phyloP scores from a whole-genome alignment of 352 stramenopile genomes.

The Blastocystis sp. region DNA sequence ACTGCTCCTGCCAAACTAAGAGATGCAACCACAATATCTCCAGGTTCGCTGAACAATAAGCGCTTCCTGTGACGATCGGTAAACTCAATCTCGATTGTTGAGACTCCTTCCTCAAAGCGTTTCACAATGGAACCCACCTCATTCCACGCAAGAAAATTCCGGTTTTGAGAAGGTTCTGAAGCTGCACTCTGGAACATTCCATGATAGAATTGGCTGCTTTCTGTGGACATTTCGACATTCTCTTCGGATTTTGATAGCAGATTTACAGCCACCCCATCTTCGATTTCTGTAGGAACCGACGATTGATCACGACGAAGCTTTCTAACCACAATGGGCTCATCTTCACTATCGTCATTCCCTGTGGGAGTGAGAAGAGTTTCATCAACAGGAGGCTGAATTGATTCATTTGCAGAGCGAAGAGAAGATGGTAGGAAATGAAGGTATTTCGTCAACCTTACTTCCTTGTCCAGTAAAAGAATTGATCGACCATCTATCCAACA shows the following conservation, averaged over 20 bases:
- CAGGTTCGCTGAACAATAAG: conserved; percentile 29
- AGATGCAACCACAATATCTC: not conserved
- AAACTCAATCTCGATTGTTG: conserved; percentile 17
- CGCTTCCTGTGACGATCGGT: not conserved
- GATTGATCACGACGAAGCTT: not conserved
- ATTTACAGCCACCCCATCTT: not conserved
- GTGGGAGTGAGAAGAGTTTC: not conserved
- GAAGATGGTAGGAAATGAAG: not conserved
- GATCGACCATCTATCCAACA: conserved; percentile 3
- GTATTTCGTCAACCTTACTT: not conserved
- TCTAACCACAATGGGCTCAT: not conserved
- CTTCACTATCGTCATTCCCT: not conserved
- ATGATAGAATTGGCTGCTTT: not conserved
- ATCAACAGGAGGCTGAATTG: not conserved
- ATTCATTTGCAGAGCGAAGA: not conserved
- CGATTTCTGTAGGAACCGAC: not conserved
- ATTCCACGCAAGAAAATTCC: conserved; percentile 50
- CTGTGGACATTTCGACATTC: too few relatives aligned
- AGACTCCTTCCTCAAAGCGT: not conserved
- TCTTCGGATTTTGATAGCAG: too few relatives aligned
- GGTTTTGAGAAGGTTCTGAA: not conserved
- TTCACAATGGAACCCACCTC: conserved; percentile 13
- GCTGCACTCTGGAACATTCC: not conserved
- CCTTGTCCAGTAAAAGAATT: not conserved
- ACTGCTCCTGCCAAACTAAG: not conserved